A percentile compares a stretch with the other conserved stretches of the same genome.
phyloP scores from a whole-genome alignment of 2,329 filamentous ascomycete genomes.

The Aspergillus flavus region DNA sequence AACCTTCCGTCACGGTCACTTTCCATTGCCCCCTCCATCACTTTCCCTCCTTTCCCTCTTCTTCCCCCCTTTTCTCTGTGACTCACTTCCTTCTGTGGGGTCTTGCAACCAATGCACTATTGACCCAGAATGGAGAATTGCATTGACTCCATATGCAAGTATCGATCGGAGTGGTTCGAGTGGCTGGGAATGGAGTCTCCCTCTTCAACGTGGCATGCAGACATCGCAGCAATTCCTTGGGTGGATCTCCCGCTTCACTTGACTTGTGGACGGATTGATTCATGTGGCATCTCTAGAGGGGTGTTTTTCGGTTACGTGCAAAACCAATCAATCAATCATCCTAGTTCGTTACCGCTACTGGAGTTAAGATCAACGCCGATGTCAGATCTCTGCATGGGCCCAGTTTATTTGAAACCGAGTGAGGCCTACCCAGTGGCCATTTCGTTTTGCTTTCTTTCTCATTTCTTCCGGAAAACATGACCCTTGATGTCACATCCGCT shows the following conservation, averaged over 20 bases:
- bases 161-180: slow-evolving; percentile 16
- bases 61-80: neutral
- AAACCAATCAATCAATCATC: neutral
- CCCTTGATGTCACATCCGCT: neutral
- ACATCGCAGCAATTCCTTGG: slow-evolving; percentile 13
- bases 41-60: neutral
- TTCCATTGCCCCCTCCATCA: neutral
- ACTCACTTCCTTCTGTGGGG: slow-evolving; percentile 6
- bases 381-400: neutral
- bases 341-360: neutral
- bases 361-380: neutral
- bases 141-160: neutral
- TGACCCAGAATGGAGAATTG: slow-evolving; percentile 1
- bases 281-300: neutral
- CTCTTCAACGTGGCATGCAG: slow-evolving; percentile 29
- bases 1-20: neutral
- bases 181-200: slow-evolving; percentile 15
- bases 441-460: slow-evolving; percentile 5
- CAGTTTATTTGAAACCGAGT: neutral
- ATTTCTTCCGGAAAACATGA: neutral
- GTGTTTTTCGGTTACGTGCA: neutral
- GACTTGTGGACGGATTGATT: neutral
- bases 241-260: slow-evolving; percentile 27
- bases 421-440: neutral
- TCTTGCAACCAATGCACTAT: neutral